Conservation (phyloP, 352 stramenopile genomes). For the Phytophthora podocarpi region DNA sequence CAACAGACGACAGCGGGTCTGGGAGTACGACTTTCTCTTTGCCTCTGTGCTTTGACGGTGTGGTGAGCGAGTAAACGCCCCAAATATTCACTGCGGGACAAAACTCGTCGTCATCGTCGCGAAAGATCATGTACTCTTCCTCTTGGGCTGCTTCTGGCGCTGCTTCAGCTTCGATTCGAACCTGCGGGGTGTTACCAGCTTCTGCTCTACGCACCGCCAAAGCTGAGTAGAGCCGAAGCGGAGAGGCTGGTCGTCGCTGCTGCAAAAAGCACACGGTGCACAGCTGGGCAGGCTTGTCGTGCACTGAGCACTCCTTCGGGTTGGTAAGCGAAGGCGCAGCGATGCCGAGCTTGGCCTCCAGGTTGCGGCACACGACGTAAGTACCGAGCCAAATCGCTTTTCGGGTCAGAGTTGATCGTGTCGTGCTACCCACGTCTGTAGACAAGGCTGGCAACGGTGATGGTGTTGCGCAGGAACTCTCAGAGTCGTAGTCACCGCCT, state of each 20-base stretch:
- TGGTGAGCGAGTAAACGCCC: constrained; percentile 28
- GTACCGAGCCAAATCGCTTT: constrained; percentile 53
- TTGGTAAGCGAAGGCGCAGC: constrained; percentile 3
- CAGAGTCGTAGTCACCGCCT: constrained; percentile 1
- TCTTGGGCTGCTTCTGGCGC: background rate
- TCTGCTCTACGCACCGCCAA: constrained; percentile 20
- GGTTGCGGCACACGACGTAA: constrained; percentile 39
- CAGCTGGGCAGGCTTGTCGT: constrained; percentile 27
- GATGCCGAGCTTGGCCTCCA: constrained; percentile 46
- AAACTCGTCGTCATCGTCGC: constrained; percentile 35
- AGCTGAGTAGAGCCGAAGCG: constrained; percentile 36
- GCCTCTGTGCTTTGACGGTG: constrained; percentile 4
- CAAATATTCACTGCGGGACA: constrained; percentile 43
- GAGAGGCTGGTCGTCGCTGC: constrained; percentile 22
- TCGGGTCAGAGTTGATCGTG: background rate
- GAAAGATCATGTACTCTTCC: constrained; percentile 33
- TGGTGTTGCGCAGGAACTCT: constrained; percentile 1
- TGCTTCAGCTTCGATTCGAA: constrained; percentile 35
- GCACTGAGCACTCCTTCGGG: constrained; percentile 21
- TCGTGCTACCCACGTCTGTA: constrained; percentile 2
- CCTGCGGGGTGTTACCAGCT: background rate
- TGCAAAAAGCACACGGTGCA: constrained; percentile 38
- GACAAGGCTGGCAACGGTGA: background rate
- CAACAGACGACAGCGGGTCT: constrained; percentile 21
- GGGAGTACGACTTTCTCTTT: constrained; percentile 22